A percentile compares a stretch with the other conserved stretches of the same genome.
phyloP scores from a whole-genome alignment of 495 filamentous ascomycete genomes.

The Xylaria acuta region DNA sequence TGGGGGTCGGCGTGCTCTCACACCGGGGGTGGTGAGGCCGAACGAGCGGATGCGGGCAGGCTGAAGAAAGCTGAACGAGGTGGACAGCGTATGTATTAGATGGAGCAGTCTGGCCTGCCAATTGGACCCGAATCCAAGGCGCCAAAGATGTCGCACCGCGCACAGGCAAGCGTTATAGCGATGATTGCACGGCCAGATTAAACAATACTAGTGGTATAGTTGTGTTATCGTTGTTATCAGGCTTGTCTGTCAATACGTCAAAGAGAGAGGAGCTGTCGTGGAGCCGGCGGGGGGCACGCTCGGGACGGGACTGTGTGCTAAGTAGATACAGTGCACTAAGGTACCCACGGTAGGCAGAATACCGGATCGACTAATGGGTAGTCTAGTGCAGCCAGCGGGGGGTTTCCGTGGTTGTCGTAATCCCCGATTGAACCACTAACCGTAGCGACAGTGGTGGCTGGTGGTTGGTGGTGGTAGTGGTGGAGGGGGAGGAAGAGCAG shows the following conservation, averaged over 20 bases:
- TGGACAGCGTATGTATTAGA: constrained; percentile 2
- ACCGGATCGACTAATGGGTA: neutral
- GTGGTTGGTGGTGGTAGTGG: neutral
- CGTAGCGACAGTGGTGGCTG: neutral
- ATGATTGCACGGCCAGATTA: neutral
- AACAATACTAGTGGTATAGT: neutral
- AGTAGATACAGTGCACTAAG: neutral
- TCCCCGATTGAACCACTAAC: neutral
- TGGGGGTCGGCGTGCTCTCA: neutral
- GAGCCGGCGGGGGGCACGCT: neutral
- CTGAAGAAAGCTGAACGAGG: constrained; percentile 2
- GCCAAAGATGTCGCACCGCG: neutral
- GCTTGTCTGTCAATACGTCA: neutral
- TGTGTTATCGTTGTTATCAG: neutral
- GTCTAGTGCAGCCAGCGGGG: neutral
- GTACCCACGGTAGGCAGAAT: no score
- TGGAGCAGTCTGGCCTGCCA: neutral
- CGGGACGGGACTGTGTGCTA: constrained; percentile 5
- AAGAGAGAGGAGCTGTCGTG: constrained; percentile 9
- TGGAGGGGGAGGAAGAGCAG: neutral
- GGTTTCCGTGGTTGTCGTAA: constrained; percentile 1
- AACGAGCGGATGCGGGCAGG: constrained; percentile 7
- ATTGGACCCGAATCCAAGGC: constrained; percentile 12
- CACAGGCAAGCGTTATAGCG: neutral
- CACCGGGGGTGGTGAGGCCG: neutral